phyloP scores from a whole-genome alignment of 805 yeast species.

The Komagataella mondaviorum region DNA sequence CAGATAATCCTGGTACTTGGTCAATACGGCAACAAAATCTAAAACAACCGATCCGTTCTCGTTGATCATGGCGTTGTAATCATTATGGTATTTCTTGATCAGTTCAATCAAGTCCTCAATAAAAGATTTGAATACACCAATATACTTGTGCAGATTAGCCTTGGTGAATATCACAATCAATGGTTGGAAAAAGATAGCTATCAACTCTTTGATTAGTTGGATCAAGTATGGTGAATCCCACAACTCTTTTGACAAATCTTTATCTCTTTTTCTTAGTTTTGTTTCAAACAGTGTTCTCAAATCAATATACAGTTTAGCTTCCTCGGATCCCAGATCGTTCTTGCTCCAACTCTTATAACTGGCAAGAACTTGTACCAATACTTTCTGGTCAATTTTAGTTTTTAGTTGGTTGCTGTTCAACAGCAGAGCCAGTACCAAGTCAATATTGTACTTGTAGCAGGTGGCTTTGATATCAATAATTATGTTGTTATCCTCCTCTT shows the following conservation, averaged over 20 bases:
- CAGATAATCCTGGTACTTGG: conserved; percentile 58
- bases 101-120: conserved; percentile 51
- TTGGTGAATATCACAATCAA: conserved; percentile 53
- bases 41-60: conserved; percentile 46
- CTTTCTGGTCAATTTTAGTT: conserved; percentile 3
- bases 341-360: conserved; percentile 5
- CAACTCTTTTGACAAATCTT: conserved; percentile 55
- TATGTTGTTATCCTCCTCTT: conserved; percentile 9
- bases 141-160: conserved; percentile 52
- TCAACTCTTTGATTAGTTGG: conserved; percentile 56
- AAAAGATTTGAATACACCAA: conserved; percentile 51
- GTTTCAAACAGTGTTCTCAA: conserved; percentile 51
- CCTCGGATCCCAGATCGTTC: conserved; percentile 3
- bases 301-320: conserved; percentile 34
- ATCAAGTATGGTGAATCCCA: conserved; percentile 83
- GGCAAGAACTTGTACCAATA: conserved; percentile 7
- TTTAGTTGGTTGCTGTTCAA: conserved; percentile 11
- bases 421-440: conserved; percentile 12
- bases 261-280: conserved; percentile 60
- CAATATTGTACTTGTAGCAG: conserved; percentile 12
- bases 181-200: conserved; percentile 65
- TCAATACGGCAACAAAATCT: conserved; percentile 48
- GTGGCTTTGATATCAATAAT: conserved; percentile 17
- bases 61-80: conserved; percentile 21
- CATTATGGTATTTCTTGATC: conserved; percentile 34